Evolutionary conservation across 495 filamentous ascomycete species (phyloP).

Genomic region (Durotheca rogersii): DNA sequence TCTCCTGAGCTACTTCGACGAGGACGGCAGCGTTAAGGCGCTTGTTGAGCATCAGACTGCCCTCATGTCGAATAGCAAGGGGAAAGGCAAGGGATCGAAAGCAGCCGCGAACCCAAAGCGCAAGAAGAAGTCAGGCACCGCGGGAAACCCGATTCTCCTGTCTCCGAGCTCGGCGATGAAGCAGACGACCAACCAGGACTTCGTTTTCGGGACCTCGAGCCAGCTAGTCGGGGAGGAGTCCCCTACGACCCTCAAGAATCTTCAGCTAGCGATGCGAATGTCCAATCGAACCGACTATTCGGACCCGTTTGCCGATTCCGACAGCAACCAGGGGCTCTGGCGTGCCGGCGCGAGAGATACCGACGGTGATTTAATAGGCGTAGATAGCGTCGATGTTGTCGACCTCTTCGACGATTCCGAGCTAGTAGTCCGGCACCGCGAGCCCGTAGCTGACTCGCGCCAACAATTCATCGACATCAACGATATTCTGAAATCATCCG

Average conservation of each 20-base stretch:
- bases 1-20: constrained; percentile 37
- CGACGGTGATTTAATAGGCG: constrained; percentile 59
- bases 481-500: constrained; percentile 32
- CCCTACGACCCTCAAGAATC: constrained; percentile 63
- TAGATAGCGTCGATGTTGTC: constrained; percentile 58
- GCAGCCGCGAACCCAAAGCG: constrained; percentile 34
- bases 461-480: constrained; percentile 44
- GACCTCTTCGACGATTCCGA: constrained; percentile 23
- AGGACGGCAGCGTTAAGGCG: constrained; percentile 34
- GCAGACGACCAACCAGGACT: constrained; percentile 70
- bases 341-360: constrained; percentile 64
- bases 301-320: constrained; percentile 41
- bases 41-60: constrained; percentile 34
- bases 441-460: background rate
- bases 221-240: constrained; percentile 80
- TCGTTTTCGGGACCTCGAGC: constrained; percentile 91
- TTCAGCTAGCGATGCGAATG: constrained; percentile 67
- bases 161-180: constrained; percentile 72
- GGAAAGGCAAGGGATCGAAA: constrained; percentile 35
- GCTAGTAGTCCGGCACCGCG: too few species aligned
- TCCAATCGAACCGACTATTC: constrained; percentile 54
- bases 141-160: constrained; percentile 55
- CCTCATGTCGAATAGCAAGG: constrained; percentile 39
- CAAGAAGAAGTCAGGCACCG: constrained; percentile 49
- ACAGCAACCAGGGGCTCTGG: constrained; percentile 56